These are phyloP conservation scores for Hypoxylon rubiginosum DNA, from an alignment of 2,329 filamentous ascomycete species.

Conservation along the genomic window DNA sequence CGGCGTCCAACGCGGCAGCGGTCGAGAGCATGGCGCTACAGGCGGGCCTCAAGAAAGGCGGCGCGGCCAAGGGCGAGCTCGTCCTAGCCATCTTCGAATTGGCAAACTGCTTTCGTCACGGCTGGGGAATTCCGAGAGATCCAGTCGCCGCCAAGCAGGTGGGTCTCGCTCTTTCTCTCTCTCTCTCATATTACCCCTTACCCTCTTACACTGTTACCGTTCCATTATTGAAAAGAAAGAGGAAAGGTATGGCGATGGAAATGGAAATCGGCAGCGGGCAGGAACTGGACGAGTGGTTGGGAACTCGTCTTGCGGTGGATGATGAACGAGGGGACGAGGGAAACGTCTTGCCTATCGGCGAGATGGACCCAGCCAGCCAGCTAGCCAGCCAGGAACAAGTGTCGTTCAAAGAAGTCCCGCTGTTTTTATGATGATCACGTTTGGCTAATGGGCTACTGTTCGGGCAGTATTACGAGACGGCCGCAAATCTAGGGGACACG, in stretches of 20 bases:
- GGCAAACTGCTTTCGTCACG: conserved; percentile 91
- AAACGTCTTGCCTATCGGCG: conserved; percentile 20
- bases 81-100: conserved; percentile 97
- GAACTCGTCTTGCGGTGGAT: neutral
- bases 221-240: conserved; percentile 33
- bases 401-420: conserved; percentile 28
- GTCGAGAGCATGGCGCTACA: conserved; percentile 88
- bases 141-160: conserved; percentile 84
- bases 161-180: conserved; percentile 45
- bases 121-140: conserved; percentile 92
- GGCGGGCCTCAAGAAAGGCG: conserved; percentile 92
- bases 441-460: conserved; percentile 42
- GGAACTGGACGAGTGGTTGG: neutral
- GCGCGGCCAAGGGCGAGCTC: conserved; percentile 94
- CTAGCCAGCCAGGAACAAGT: conserved; percentile 16
- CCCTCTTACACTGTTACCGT: conserved; percentile 27
- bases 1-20: conserved; percentile 88
- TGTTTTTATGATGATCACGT: conserved; percentile 40
- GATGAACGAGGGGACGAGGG: conserved; percentile 5
- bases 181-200: neutral
- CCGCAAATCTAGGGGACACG: conserved; percentile 94
- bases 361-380: neutral
- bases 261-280: neutral
- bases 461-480: conserved; percentile 92
- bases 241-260: conserved; percentile 1